Evolutionary conservation across 768 basidiomycete genomes (phyloP), one percentile per base, ranked within the genome.

Genomic region (Cantharellus anzutake): DNA sequence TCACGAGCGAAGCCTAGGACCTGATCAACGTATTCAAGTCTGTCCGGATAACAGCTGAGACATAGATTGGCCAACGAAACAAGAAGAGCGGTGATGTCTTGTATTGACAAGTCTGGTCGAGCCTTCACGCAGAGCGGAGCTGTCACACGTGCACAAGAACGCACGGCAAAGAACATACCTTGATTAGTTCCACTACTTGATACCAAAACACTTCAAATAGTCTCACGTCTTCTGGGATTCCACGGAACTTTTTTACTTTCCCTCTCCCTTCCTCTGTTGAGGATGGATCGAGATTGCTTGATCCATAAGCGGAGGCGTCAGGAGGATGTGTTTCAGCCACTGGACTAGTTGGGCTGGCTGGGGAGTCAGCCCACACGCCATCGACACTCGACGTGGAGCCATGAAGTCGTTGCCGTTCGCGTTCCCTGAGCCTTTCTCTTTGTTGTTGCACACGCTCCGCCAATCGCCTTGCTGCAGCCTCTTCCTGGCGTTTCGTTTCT

Each of bases 151-250:
- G 20, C n/a, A 39, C 20, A 35, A 35, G 14, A 29, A 62, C n/a
- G 29, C 38, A 60, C 34, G 11, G 5, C 40, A 39, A 35, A 59
- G 4, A 20, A 68, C 78, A 20, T 64, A 89, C 92, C 80, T 93
- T 96, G 75, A 99, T 93, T 37, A 99, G 80, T 68, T 96, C 86
- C 5, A 98, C 93, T 3, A 98, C 90, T 69, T 99, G 96, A 63
- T 86, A 83, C 94, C 96, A 99, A 69, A 98, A 99, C 5, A 98
- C 92, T 68, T 99, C 96, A 63, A 99, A 99, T 57, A 99, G 71
- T 67, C 85, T 88, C 34, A 96, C 96, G 64, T 97, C 79, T 68
- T 92, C 87, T 4, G 96, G 96, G 50, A 98, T 82, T 20, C 96
- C 96, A 69, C 96, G 75, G 74, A 96, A 98, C 71, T 93, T 96